Base-by-base conservation (phyloP, 1,284 basidiomycete genomes). In the Xanthoconium separans region DNA sequence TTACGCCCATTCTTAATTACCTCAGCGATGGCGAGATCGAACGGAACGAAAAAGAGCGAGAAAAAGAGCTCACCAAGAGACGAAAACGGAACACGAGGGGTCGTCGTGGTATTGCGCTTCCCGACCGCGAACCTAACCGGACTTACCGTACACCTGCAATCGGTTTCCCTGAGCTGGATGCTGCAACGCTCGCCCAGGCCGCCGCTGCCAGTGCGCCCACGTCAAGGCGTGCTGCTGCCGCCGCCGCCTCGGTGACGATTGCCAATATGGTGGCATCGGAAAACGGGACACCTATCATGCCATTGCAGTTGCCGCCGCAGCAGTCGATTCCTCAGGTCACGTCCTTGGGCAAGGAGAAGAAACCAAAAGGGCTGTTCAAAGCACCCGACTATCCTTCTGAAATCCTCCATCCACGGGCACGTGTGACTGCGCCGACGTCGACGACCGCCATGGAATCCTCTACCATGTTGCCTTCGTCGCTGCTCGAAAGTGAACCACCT, bases 91-190 rank as follows among this genome's bases (percentile, higher is more conserved):
- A 91, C 62, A 94, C 91, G 1, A 85, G 95, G 56, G 94, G 92
- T 5, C 81, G 95, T 50, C 80, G 95, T 46, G 95, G 93, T n/a
- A 79, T 97, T 58, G 85, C 85, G 2, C 76, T 98, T 15, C 95
- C 96, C 0, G 97, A 99, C 67, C 87, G 95, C 50, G 96, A 99
- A 60, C 90, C 93, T 3, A 83, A 91, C 65, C 85, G 94, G 73
- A 98, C 97, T 10, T 89, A 90, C 70, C 86, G 97, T 36, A 95
- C 93, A 0, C 86, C 89, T 7, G 87, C 91, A 4, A 84, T 95
- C 54, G 89, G 89, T 27, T 90, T 91, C 77, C 87, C 89, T 4
- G 89, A 91, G 63, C 72, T 89, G 47, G 89, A 90, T 61, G 73
- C 87, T 44, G 82, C 85, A 10, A 81, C 81, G 0, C 73, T 89